Conservation (phyloP, 441 rosid species). For the Brassica balearica region DNA sequence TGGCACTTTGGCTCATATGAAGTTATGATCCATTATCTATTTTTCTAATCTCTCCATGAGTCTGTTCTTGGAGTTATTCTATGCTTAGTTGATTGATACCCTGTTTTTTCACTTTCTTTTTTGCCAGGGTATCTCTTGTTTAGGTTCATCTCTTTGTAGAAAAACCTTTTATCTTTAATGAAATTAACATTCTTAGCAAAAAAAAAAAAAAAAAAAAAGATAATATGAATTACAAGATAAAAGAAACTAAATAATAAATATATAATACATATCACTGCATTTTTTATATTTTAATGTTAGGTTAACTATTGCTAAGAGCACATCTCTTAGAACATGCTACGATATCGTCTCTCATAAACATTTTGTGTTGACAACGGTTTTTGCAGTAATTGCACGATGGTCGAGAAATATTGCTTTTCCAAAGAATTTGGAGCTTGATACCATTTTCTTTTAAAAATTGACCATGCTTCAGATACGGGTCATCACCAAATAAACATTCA, state of each 20-base stretch:
- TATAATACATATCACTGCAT: neutral
- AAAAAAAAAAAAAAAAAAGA: conserved; percentile 12
- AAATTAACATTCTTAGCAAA: too few species aligned
- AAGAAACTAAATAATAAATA: neutral
- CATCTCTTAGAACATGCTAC: neutral
- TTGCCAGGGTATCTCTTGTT: too few species aligned
- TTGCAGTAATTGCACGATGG: neutral
- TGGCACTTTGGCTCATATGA: too few species aligned
- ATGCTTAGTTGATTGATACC: too few species aligned
- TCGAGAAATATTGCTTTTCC: neutral
- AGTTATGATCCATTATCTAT: too few species aligned
- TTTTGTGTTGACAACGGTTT: neutral
- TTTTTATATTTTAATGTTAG: neutral
- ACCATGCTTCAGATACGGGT: conserved; percentile 6
- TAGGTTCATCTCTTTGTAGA: too few species aligned
- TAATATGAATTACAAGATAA: neutral
- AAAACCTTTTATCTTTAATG: too few species aligned
- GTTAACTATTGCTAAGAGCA: neutral
- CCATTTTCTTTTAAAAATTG: neutral
- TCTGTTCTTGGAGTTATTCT: too few species aligned
- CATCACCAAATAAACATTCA: neutral
- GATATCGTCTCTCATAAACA: neutral
- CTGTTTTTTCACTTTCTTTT: too few species aligned
- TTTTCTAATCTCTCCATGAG: too few species aligned
- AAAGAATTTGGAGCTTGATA: neutral